Conservation (phyloP, 495 filamentous ascomycete species). For the Hypoxylon subgilvum region DNA sequence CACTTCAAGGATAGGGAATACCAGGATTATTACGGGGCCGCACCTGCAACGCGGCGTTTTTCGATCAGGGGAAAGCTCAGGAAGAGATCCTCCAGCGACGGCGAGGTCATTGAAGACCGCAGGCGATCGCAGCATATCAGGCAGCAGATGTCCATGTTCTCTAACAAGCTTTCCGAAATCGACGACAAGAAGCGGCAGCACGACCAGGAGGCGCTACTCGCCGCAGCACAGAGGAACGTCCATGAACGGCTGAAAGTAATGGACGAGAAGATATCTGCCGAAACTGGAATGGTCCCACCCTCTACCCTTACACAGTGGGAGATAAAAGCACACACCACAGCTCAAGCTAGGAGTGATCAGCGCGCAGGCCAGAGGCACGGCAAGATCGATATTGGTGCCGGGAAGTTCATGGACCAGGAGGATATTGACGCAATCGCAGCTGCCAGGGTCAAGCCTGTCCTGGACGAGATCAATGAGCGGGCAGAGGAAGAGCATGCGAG, state of each 20-base stretch:
- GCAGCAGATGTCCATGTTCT: conserved; percentile 79
- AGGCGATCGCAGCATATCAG: conserved; percentile 73
- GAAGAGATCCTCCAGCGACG: conserved; percentile 73
- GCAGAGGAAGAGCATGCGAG: conserved; percentile 70
- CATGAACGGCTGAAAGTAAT: conserved; percentile 75
- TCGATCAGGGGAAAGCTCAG: conserved; percentile 61
- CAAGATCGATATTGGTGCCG: conserved; percentile 79
- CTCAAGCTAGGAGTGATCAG: conserved; percentile 67
- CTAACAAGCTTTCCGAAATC: conserved; percentile 67
- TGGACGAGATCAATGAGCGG: conserved; percentile 86
- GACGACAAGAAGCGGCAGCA: conserved; percentile 75
- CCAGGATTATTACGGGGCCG: conserved; percentile 74
- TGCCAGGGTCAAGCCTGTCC: conserved; percentile 78
- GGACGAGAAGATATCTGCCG: conserved; percentile 76
- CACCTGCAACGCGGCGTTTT: conserved; percentile 52
- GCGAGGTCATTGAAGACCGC: conserved; percentile 67
- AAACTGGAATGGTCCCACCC: conserved; percentile 77
- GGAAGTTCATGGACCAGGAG: conserved; percentile 76
- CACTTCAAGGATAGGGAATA: conserved; percentile 62
- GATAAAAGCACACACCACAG: conserved; percentile 69
- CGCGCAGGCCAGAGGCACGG: conserved; percentile 59
- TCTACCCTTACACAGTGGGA: conserved; percentile 79
- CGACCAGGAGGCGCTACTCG: conserved; percentile 76
- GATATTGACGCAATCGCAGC: conserved; percentile 83
- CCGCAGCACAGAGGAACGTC: conserved; percentile 83